A percentile compares a stretch with the other conserved stretches of the same genome.
Evolutionary conservation across 306 rosid genomes (phyloP).

Genomic region (Cyamopsis tetragonoloba): DNA sequence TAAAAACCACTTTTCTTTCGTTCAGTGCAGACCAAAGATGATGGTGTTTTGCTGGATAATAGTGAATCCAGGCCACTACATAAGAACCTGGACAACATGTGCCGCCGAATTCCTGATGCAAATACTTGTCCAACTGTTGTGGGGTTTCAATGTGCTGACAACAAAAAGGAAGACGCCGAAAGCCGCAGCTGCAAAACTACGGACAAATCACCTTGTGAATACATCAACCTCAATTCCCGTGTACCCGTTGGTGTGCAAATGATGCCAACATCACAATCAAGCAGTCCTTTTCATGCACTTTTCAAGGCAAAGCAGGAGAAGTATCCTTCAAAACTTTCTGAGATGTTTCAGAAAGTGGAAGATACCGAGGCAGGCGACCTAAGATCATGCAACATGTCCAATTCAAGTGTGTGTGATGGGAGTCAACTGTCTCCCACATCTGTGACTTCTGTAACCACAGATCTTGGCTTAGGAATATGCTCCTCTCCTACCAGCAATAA

Average conservation of each 20-base stretch:
- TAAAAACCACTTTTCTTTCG: slow-evolving; percentile 57
- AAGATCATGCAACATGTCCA: slow-evolving; percentile 63
- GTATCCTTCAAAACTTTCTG: slow-evolving; percentile 40
- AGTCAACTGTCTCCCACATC: slow-evolving; percentile 74
- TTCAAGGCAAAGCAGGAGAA: slow-evolving; percentile 40
- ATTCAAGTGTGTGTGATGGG: slow-evolving; percentile 63
- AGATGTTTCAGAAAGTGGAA: slow-evolving; percentile 52
- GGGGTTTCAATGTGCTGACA: slow-evolving; percentile 43
- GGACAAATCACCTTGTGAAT: slow-evolving; percentile 39
- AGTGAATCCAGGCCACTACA: slow-evolving; percentile 40
- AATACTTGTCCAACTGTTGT: slow-evolving; percentile 50
- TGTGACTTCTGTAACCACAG: slow-evolving; percentile 76
- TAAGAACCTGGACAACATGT: slow-evolving; percentile 44
- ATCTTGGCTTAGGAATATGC: slow-evolving; percentile 72
- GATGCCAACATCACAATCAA: slow-evolving; percentile 34
- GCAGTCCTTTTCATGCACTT: slow-evolving; percentile 34
- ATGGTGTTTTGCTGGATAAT: slow-evolving; percentile 54
- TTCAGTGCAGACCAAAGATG: slow-evolving; percentile 98
- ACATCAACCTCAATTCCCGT: slow-evolving; percentile 44
- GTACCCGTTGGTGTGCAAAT: slow-evolving; percentile 39
- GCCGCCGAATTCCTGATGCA: slow-evolving; percentile 36
- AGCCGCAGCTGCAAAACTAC: slow-evolving; percentile 25
- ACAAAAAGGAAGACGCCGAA: slow-evolving; percentile 35
- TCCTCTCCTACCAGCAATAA: slow-evolving; percentile 44
- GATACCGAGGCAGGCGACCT: slow-evolving; percentile 55